Evolutionary conservation across 2,329 filamentous ascomycete species (phyloP).

Genomic region (Hypoxylon sp.): DNA sequence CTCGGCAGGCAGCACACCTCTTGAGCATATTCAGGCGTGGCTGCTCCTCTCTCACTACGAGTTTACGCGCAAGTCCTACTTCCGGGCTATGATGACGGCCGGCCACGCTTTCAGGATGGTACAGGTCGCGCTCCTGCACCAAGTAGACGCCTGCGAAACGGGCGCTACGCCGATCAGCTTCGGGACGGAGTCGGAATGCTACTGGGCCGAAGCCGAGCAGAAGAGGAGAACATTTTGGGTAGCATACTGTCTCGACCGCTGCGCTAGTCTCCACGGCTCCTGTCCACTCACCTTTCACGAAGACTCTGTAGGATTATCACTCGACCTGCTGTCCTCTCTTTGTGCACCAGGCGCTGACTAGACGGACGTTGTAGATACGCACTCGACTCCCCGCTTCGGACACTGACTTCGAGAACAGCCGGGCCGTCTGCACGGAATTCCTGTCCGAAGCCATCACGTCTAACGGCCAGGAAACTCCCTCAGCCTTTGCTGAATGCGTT

Average conservation of each 20-base stretch:
- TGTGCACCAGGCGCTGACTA: neutral
- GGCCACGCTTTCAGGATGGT: conserved; percentile 10
- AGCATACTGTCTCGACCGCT: neutral
- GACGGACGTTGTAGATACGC: neutral
- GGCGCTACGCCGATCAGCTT: neutral
- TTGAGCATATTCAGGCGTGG: conserved; percentile 14
- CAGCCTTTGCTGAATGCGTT: neutral
- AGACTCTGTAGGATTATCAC: neutral
- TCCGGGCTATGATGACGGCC: conserved; percentile 1
- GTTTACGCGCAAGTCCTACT: neutral
- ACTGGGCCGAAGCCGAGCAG: neutral
- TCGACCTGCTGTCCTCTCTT: neutral
- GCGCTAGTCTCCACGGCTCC: neutral
- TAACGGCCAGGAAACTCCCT: neutral
- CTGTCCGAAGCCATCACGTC: neutral
- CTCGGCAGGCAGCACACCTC: neutral
- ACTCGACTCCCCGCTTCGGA: neutral
- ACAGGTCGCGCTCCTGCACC: neutral
- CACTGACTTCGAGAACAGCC: neutral
- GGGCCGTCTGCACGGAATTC: neutral
- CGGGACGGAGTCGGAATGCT: neutral
- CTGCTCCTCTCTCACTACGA: conserved; percentile 9
- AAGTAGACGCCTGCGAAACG: neutral
- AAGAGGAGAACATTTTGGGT: neutral
- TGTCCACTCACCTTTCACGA: neutral